These are phyloP conservation scores for Rhodotorula diobovata DNA, from an alignment of 768 basidiomycete species.

Conservation along the genomic window DNA sequence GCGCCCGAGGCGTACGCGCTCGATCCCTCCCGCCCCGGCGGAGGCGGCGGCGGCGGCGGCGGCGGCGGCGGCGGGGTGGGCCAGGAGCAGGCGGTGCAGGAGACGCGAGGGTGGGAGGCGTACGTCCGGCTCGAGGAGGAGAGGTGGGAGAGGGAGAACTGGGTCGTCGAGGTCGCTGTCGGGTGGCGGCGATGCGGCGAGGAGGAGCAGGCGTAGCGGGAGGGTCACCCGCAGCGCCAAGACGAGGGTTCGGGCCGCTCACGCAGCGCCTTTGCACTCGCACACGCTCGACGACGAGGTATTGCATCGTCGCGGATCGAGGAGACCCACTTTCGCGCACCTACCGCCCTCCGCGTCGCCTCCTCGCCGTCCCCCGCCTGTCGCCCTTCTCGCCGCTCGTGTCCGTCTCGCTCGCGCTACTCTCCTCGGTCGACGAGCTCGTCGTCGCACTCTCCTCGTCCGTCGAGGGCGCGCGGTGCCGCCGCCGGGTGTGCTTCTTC, in stretches of 20 bases:
- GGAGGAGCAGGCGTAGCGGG: no score
- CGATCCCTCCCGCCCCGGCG: neutral
- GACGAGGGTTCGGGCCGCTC: no score
- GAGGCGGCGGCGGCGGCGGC: neutral
- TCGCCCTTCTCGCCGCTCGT: neutral
- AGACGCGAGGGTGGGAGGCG: constrained; percentile 53
- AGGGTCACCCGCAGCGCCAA: no score
- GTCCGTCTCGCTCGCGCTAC: neutral
- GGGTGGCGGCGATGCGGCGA: constrained; percentile 32
- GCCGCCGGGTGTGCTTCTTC: neutral
- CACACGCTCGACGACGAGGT: no score
- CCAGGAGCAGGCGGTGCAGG: no score
- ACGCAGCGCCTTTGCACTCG: no score
- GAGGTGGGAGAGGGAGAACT: constrained; percentile 39
- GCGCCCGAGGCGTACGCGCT: neutral
- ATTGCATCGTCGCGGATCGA: no score
- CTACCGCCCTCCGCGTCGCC: neutral
- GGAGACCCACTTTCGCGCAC: no score
- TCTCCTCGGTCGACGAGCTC: neutral
- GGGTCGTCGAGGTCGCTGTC: constrained; percentile 33
- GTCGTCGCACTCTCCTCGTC: neutral
- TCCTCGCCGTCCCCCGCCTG: neutral
- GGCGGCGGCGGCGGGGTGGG: no score
- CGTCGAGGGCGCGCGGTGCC: neutral
- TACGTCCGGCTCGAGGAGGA: constrained; percentile 66